A percentile compares a stretch with the other conserved stretches of the same genome.
Conservation (phyloP, 1,139 yeast genomes). For the Kodamaea suecica region DNA sequence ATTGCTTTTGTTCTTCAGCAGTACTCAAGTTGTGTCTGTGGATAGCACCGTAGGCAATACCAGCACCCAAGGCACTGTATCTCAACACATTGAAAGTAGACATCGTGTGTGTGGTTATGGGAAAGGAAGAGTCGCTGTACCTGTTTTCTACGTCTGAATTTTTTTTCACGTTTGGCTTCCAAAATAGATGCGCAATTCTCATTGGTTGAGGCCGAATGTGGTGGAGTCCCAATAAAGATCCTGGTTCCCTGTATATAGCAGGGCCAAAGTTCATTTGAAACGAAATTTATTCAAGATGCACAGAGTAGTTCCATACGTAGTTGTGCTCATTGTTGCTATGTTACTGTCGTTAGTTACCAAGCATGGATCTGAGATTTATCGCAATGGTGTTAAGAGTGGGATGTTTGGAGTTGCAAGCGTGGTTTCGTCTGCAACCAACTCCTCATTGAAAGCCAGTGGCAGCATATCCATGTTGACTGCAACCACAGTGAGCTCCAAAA, state of each 20-base stretch:
- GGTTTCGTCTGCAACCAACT: no score
- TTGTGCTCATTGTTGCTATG: slow-evolving; percentile 28
- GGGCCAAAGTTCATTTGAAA: no score
- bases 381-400: slow-evolving; percentile 9
- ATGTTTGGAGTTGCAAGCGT: background rate
- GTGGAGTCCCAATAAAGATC: no score
- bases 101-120: slow-evolving; percentile 16
- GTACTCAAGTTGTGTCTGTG: slow-evolving; percentile 72
- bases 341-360: slow-evolving; percentile 27
- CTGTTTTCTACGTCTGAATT: background rate
- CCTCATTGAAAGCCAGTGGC: background rate
- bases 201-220: slow-evolving; percentile 10
- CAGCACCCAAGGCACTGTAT: slow-evolving; percentile 89
- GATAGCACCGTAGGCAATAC: slow-evolving; percentile 84
- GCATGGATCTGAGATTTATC: slow-evolving; percentile 13
- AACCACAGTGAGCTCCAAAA: background rate
- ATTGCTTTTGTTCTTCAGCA: slow-evolving; percentile 56
- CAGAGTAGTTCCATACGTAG: slow-evolving; percentile 14
- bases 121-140: background rate
- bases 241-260: slow-evolving; percentile 1
- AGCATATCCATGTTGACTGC: no score
- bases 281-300: no score
- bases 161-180: slow-evolving; percentile 4
- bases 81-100: slow-evolving; percentile 70
- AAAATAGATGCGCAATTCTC: slow-evolving; percentile 7